Conservation (phyloP, 2,329 filamentous ascomycete genomes). For the Diaporthe capsici region DNA sequence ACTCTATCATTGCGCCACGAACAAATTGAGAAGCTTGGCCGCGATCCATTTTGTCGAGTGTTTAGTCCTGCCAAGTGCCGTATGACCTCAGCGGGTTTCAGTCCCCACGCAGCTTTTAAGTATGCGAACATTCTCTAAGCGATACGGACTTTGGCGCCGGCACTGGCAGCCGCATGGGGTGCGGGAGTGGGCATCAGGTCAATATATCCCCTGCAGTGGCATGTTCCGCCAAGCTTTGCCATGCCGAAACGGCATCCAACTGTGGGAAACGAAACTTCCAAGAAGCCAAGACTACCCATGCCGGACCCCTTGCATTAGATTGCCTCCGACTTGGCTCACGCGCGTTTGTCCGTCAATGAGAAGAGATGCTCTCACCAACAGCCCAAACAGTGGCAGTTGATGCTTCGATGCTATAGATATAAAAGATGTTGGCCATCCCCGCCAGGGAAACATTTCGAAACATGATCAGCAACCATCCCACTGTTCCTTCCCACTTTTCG, state of each 20-base stretch:
- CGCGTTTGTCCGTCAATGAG: slow-evolving; percentile 9
- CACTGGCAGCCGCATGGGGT: not conserved
- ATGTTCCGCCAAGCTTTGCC: slow-evolving; percentile 11
- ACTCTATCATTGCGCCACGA: not conserved
- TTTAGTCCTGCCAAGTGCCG: not conserved
- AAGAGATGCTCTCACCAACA: not conserved
- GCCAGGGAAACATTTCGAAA: not conserved
- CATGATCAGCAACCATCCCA: not conserved
- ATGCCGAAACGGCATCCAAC: slow-evolving; percentile 4
- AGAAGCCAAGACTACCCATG: slow-evolving; percentile 3
- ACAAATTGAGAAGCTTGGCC: slow-evolving; percentile 17
- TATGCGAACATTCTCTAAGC: not conserved
- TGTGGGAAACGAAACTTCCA: slow-evolving; percentile 25
- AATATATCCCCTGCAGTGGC: slow-evolving; percentile 13
- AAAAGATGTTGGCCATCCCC: not conserved
- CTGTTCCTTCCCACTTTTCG: not conserved
- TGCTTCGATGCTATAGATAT: not conserved
- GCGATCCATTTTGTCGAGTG: not conserved
- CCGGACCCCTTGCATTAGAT: slow-evolving; percentile 23
- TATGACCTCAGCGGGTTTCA: slow-evolving; percentile 18
- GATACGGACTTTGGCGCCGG: slow-evolving; percentile 1
- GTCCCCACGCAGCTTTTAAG: not conserved
- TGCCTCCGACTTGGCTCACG: not conserved
- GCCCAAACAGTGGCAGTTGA: not conserved
- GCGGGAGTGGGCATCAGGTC: not conserved